Evolutionary conservation across 2,329 filamentous ascomycete species (phyloP), one percentile per base, ranked within the genome.

Genomic region (Diaporthe destruens): DNA sequence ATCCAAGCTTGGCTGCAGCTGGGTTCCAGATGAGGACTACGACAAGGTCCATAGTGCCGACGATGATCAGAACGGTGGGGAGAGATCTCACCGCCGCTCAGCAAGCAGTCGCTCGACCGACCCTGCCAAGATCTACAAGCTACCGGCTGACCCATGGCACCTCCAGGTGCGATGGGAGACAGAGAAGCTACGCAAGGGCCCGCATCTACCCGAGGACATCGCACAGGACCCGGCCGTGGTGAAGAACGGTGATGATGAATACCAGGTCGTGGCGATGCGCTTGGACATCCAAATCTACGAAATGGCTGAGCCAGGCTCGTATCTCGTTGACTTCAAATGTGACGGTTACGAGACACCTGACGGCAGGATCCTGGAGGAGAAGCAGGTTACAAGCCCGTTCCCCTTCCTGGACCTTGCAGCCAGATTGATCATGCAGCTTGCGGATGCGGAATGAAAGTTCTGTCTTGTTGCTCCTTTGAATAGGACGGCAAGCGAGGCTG

Each of bases 301-400:
- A 80, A 95, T 98, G 86, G 72, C 72, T 16, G 96, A 98, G 81
- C 91, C 91, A 72, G 93, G 94, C 71, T 96, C 96, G 76, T 98
- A 96, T 82, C 92, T 99, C 75, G 96, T 99, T 63, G 96, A 99
- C 81, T 99, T 99, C 87, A 98, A 98, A 81, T 98, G 96, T 81
- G 95, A 96, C 18, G 96, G 96, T 25, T 99, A 99, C 83, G 96
- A 99, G 84, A 94, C 88, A 59, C 79, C 86, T 16, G 87, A 96
- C 71, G 92, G 96, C 63, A 90, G 92, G 76, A 85, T 92, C 66
- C 85, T 95, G 66, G 94, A 96, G 78, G 95, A 98, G 84, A 98
- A 98, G 87, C 93, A 97, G 79, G 94, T 98, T 75, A 96, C 94
- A 56, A 97, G 94, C 80, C 95, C 96, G 36, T 98, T 98, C 82